phyloP scores from a whole-genome alignment of 257 asterid species.

The Capsicum rhomboideum region DNA sequence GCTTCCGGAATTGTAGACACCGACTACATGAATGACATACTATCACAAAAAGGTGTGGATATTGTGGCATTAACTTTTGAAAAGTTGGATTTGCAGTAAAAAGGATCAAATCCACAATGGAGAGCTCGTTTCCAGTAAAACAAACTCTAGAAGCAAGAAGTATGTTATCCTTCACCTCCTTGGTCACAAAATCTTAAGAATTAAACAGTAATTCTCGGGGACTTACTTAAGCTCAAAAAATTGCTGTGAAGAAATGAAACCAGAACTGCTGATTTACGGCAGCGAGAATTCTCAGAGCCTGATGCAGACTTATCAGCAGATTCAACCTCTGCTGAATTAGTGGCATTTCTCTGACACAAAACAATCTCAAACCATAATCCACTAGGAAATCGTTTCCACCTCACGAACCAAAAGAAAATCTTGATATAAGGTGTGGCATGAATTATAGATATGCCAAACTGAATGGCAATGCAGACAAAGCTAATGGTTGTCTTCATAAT shows the following conservation, averaged over 20 bases:
- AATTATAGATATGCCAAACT: slow-evolving; percentile 44
- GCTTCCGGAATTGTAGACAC: background rate
- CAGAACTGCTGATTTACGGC: slow-evolving; percentile 25
- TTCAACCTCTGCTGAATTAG: slow-evolving; percentile 11
- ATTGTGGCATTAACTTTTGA: background rate
- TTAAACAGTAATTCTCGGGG: background rate
- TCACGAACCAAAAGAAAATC: slow-evolving; percentile 64
- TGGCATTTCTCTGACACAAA: slow-evolving; percentile 18
- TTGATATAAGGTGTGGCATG: slow-evolving; percentile 78
- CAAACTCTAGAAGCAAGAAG: background rate
- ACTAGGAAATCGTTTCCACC: slow-evolving; percentile 65
- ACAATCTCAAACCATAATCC: slow-evolving; percentile 75
- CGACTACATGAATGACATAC: background rate
- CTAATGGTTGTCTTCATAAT: slow-evolving; percentile 58
- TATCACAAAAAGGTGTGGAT: background rate
- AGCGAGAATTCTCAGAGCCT: slow-evolving; percentile 15
- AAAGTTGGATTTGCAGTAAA: background rate
- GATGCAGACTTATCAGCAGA: slow-evolving; percentile 11
- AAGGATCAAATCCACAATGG: background rate
- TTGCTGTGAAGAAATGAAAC: slow-evolving; percentile 80
- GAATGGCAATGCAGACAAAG: slow-evolving; percentile 44
- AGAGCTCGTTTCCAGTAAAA: background rate
- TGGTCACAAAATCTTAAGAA: background rate
- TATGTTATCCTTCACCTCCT: background rate
- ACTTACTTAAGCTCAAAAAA: slow-evolving; percentile 56